These are phyloP conservation scores for Mycocentrospora acerina DNA, from an alignment of 2,329 filamentous ascomycete species.

Conservation along the genomic window DNA sequence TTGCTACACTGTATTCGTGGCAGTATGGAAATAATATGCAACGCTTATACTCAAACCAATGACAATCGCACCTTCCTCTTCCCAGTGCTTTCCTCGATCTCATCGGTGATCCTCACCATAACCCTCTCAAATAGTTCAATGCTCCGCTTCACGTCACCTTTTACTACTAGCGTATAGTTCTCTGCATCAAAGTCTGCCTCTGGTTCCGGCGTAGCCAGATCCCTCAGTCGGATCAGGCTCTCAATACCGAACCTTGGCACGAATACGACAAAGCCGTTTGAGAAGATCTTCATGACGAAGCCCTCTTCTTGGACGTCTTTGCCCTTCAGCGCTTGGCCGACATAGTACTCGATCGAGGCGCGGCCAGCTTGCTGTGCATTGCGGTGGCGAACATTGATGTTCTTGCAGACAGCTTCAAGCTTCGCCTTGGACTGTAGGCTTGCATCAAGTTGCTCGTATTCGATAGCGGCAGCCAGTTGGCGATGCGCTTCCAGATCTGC, in stretches of 20 bases:
- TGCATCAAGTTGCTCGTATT: slow-evolving; percentile 83
- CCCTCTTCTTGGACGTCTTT: slow-evolving; percentile 78
- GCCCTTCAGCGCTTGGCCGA: slow-evolving; percentile 90
- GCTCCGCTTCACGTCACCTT: slow-evolving; percentile 56
- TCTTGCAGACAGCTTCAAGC: slow-evolving; percentile 92
- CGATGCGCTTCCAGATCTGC: slow-evolving; percentile 94
- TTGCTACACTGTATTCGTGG: too few species aligned
- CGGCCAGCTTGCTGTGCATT: slow-evolving; percentile 95
- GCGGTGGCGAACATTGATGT: slow-evolving; percentile 96
- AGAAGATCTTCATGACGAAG: slow-evolving; percentile 96
- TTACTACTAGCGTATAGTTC: slow-evolving; percentile 71
- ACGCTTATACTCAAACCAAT: slow-evolving; percentile 38
- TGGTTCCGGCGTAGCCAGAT: slow-evolving; percentile 74
- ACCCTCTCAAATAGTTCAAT: slow-evolving; percentile 94
- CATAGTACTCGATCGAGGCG: slow-evolving; percentile 95
- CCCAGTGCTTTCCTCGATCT: slow-evolving; percentile 92
- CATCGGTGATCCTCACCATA: slow-evolving; percentile 82
- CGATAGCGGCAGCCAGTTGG: slow-evolving; percentile 92
- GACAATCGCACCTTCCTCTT: slow-evolving; percentile 86
- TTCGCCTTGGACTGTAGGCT: slow-evolving; percentile 78
- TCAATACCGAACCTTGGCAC: slow-evolving; percentile 96
- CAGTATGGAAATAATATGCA: neutral
- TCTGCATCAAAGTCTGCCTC: slow-evolving; percentile 84
- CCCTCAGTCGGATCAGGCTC: slow-evolving; percentile 80
- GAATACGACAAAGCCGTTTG: slow-evolving; percentile 95